Evolutionary conservation across 192 early-diverging fungal species (phyloP).

Genomic region (Spizellomyces punctatus): DNA sequence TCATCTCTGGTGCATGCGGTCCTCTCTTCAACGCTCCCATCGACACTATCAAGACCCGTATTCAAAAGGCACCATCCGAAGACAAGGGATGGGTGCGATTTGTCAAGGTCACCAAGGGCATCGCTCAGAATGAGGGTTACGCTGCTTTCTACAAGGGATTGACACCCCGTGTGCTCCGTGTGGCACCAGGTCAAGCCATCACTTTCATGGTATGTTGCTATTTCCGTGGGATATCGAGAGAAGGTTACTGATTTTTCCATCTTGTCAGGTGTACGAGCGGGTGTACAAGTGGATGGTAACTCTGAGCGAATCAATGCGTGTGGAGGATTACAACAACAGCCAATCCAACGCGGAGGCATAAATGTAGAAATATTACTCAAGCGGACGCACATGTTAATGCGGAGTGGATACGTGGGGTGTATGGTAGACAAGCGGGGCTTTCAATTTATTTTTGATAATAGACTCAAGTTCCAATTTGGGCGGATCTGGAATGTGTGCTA

Average conservation of each 20-base stretch:
- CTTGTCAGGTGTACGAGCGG: constrained; percentile 24
- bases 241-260: neutral
- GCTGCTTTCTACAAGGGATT: constrained; percentile 94
- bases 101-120: constrained; percentile 72
- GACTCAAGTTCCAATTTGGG: no score
- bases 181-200: constrained; percentile 96
- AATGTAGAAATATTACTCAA: no score
- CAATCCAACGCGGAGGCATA: no score
- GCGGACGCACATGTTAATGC: no score
- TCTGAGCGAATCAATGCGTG: constrained; percentile 21
- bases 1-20: constrained; percentile 76
- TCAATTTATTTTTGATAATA: no score
- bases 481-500: no score
- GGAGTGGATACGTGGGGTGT: no score
- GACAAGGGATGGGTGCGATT: constrained; percentile 81
- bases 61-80: constrained; percentile 78
- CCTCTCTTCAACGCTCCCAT: constrained; percentile 96
- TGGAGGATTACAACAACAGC: constrained; percentile 7
- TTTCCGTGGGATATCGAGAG: neutral
- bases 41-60: constrained; percentile 98
- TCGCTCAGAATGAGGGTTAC: constrained; percentile 87
- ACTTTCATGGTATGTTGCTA: constrained; percentile 79
- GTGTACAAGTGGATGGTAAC: constrained; percentile 51
- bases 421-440: no score
- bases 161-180: constrained; percentile 88